Conservation (phyloP, 257 asterid genomes). For the Solanum medicagineum region DNA sequence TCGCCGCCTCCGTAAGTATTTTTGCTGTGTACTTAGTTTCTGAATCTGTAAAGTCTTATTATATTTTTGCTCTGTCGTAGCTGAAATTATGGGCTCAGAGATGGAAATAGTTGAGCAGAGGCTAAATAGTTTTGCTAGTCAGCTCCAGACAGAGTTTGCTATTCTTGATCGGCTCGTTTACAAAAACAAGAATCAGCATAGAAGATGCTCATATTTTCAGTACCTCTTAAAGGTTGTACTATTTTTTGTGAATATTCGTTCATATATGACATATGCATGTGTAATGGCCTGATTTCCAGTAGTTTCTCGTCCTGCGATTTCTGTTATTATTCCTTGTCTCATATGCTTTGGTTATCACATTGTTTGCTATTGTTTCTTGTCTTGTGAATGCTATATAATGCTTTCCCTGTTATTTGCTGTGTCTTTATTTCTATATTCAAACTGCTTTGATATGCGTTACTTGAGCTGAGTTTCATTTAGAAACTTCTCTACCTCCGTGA, state of each 20-base stretch:
- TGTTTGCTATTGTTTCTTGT: background rate
- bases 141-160: constrained; percentile 58
- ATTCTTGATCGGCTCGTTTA: constrained; percentile 75
- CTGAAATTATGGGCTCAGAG: constrained; percentile 36
- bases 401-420: no score
- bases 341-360: background rate
- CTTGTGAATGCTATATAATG: no score
- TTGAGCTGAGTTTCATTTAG: background rate
- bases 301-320: background rate
- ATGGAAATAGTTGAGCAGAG: constrained; percentile 45
- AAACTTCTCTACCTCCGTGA: no score
- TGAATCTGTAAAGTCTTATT: background rate
- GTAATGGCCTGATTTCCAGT: background rate
- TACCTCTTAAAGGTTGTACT: constrained; percentile 50
- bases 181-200: constrained; percentile 86
- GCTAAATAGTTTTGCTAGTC: constrained; percentile 47
- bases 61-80: background rate
- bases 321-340: background rate
- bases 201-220: constrained; percentile 74
- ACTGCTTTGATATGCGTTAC: background rate
- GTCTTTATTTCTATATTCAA: background rate
- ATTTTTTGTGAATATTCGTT: background rate
- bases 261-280: background rate
- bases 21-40: background rate
- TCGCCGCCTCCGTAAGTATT: background rate